A percentile compares a stretch with the other conserved stretches of the same genome.
Conservation (phyloP, 2,329 filamentous ascomycete genomes). For the Aspergillus amoenus region DNA sequence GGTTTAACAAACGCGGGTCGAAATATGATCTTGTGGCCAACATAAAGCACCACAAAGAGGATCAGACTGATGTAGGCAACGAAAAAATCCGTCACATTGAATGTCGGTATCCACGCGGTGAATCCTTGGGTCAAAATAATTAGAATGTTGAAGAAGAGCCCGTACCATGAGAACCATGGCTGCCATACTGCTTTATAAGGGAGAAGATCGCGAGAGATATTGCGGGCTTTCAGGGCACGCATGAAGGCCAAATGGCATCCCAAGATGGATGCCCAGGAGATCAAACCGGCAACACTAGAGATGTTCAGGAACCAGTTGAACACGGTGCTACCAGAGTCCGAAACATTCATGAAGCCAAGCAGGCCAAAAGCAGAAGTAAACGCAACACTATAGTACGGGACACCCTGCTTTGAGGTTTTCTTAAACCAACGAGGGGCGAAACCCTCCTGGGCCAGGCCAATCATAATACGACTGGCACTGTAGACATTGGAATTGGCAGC, state of each 20-base stretch:
- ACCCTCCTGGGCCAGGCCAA: conserved; percentile 58
- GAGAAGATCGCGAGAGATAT: conserved; percentile 57
- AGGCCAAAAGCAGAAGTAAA: conserved; percentile 56
- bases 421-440: conserved; percentile 46
- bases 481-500: conserved; percentile 45
- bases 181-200: conserved; percentile 63
- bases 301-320: conserved; percentile 45
- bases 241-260: conserved; percentile 66
- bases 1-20: conserved; percentile 39
- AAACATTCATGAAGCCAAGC: conserved; percentile 69
- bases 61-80: conserved; percentile 65
- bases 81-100: conserved; percentile 62
- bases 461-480: conserved; percentile 63
- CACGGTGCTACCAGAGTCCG: conserved; percentile 61
- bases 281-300: conserved; percentile 35
- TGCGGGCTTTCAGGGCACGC: conserved; percentile 57
- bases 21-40: conserved; percentile 58
- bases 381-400: conserved; percentile 46
- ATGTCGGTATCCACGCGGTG: conserved; percentile 61
- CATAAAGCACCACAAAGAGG: conserved; percentile 59
- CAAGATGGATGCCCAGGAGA: conserved; percentile 38
- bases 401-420: conserved; percentile 42
- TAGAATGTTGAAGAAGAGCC: conserved; percentile 63
- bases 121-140: conserved; percentile 70
- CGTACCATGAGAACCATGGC: conserved; percentile 65